Base-by-base conservation (phyloP, 441 rosid species). In the Brassica hybrid region DNA sequence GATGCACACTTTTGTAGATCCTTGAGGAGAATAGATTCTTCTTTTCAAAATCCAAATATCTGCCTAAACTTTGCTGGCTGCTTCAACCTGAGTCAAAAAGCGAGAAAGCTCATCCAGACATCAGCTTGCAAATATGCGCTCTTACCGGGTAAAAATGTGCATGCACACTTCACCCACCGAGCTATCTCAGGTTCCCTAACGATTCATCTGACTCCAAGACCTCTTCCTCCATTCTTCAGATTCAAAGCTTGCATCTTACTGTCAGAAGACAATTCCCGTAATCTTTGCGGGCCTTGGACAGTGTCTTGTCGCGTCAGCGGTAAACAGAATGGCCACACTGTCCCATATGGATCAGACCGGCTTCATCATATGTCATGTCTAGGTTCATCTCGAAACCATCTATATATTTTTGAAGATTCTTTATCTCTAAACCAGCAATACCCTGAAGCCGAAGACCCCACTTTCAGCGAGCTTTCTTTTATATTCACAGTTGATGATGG, bases 201-300 rank as follows among this genome's bases (percentile, higher is more conserved):
- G 2, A 62, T 74, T 27, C 13, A 14, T 43, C 6, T 74, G 38
- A 62, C 32, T 36, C 21, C 16, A 13, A 54, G 12, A 19, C 65
- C 62, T 32, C 65, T 52, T 19, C 34, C 77, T 34, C 2, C 52
- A 32, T 54, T 8, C 56, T 65, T 52, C 13, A 54, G 19, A 73
- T 73, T 65, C 38, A 50, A 52, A 12, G 64, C 64, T 18, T 73
- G 71, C 69, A 18, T 73, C 34, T 65, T 65, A 34, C 70, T 64
- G 10, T 21, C 36, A 3, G 0, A 59, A 18, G 38, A 1, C 48
- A 8, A 16, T 30, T 30, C 36, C 1, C 5, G 36, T 30, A 0
- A 27, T 2, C 7, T n/a, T n/a, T 1, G 1, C 16, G 18, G 1
- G 17, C 10, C 41, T 34, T 8, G 2, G 56, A 50, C 2, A 6